Conservation (phyloP, 306 rosid genomes). For the Ormosia semicastrata region DNA sequence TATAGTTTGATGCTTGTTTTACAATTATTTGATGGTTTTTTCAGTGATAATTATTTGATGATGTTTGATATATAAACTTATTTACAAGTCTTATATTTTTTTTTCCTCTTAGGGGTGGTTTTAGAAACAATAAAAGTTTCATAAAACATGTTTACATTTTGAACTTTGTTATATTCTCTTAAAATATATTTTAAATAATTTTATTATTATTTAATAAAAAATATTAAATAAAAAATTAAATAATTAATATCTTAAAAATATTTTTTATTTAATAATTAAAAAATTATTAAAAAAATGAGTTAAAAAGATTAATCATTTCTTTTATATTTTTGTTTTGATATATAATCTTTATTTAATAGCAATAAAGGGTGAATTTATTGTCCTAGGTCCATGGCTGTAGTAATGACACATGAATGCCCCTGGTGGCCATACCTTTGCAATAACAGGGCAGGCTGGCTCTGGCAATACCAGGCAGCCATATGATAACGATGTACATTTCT, state of each 20-base stretch:
- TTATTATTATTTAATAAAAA: too few species aligned
- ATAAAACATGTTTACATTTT: not conserved
- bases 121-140: not conserved
- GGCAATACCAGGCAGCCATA: not conserved
- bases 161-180: too few species aligned
- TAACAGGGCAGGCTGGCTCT: constrained; percentile 17
- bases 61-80: not conserved
- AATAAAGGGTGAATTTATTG: constrained; percentile 19
- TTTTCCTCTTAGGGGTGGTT: not conserved
- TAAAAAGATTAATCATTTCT: too few species aligned
- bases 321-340: not conserved
- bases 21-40: not conserved
- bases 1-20: not conserved
- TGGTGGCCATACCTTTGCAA: constrained; percentile 26
- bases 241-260: too few species aligned
- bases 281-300: too few species aligned
- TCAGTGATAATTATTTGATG: not conserved
- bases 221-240: too few species aligned
- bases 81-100: not conserved
- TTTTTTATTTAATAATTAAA: too few species aligned
- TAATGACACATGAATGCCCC: constrained; percentile 16
- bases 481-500: not conserved
- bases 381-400: constrained; percentile 17
- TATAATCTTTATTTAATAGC: not conserved
- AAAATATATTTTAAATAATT: too few species aligned